Evolutionary conservation across 768 basidiomycete species (phyloP), one percentile per base, ranked within the genome.

Genomic region (Phlegmacium glaucopus): DNA sequence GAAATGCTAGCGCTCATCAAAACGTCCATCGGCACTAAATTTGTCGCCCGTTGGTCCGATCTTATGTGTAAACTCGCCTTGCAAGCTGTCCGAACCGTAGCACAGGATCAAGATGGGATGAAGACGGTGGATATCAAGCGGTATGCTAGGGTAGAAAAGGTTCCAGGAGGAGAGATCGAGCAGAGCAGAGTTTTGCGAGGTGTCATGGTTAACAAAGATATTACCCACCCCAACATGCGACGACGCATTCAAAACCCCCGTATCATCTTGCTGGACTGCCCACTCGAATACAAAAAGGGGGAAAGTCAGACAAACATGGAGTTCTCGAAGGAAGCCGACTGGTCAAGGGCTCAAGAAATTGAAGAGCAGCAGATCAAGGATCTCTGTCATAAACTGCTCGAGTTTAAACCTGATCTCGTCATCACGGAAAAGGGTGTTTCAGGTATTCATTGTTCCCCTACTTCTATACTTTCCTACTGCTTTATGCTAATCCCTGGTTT

Each of bases 281-380:
- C 94, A 9, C 70, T 97, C 47, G 95, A 98, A 72, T 98, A 99
- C 74, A 99, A 98, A 74, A 98, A 98, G 76, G 95, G 95, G 22
- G 96, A 98, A 74, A 83, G 79, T 47, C 96, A 99, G 70, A 98
- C 96, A 50, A 96, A 97, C 65, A 98, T 98, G 78, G 95, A 97
- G 71, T 93, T 98, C 55, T 85, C 85, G 37, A 92, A 91, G 68
- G 94, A 94, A 72, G 75, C 76, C 15, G 94, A 99, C 63, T 99
- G 94, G 91, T 83, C 86, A 44, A 72, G 91, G 39, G 87, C 92
- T 18, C 87, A 94, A 67, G 82, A 89, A 62, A 90, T 97, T 49
- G 96, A 98, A 72, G 96, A 99, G 69, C 92, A 98, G 68, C 94
- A 97, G 66, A 85, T 98, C 59, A 92, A 94, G 73, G 61, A 73